These are phyloP conservation scores for Arthrobotrys sinensis DNA, from an alignment of 2,329 filamentous ascomycete genomes.

Conservation along the genomic window DNA sequence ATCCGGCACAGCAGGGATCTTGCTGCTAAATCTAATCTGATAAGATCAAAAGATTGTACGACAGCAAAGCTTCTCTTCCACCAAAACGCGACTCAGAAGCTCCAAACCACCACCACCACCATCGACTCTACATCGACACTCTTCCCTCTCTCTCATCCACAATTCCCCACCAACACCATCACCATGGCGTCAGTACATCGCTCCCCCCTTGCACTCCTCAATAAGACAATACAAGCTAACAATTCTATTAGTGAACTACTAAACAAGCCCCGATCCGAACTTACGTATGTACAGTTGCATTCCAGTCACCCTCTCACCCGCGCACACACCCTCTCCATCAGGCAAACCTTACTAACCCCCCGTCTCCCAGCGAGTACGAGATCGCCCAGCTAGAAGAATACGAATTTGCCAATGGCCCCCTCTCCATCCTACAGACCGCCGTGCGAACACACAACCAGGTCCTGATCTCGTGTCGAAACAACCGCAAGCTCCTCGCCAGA, in stretches of 20 bases:
- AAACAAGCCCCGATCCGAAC: constrained; percentile 87
- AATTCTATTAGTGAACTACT: constrained; percentile 80
- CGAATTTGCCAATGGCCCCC: constrained; percentile 83
- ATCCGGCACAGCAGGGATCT: neutral
- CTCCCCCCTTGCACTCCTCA: neutral
- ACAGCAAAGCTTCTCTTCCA: constrained; percentile 55
- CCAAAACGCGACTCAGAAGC: constrained; percentile 55
- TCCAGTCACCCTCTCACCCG: neutral
- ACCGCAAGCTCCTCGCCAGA: constrained; percentile 95
- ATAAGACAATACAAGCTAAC: constrained; percentile 22
- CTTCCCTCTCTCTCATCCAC: neutral
- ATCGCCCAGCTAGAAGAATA: constrained; percentile 81
- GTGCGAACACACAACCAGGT: constrained; percentile 96
- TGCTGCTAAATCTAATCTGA: constrained; percentile 7
- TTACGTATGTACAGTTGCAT: constrained; percentile 78
- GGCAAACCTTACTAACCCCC: constrained; percentile 56
- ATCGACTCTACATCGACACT: neutral
- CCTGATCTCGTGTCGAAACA: constrained; percentile 96
- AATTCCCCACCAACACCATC: constrained; percentile 9
- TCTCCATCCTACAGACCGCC: constrained; percentile 96
- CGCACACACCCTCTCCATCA: constrained; percentile 14
- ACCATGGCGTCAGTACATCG: constrained; percentile 52
- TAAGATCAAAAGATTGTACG: constrained; percentile 49
- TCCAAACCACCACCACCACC: constrained; percentile 6
- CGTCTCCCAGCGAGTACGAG: constrained; percentile 82